Percentiles rank a stretch among this genome's conserved stretches.
These are phyloP conservation scores for Hypoxylon lienhwacheense DNA, from an alignment of 495 filamentous ascomycete genomes.

Conservation along the genomic window DNA sequence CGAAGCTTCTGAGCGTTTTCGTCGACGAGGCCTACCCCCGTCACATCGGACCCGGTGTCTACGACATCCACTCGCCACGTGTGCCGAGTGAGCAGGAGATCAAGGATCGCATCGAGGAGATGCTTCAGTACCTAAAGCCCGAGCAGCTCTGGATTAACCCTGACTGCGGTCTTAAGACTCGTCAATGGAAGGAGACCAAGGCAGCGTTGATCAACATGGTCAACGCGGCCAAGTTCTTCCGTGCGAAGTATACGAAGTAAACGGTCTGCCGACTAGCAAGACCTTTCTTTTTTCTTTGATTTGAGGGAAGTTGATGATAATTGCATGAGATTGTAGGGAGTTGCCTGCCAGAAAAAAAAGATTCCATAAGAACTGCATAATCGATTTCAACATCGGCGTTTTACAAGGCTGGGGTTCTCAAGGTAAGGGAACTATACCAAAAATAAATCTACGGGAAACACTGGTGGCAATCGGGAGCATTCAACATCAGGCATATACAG, in stretches of 20 bases:
- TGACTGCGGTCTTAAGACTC: conserved; percentile 98
- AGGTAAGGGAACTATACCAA: conserved; percentile 39
- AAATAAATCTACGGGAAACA: conserved; percentile 40
- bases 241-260: conserved; percentile 73
- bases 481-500: conserved; percentile 40
- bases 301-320: conserved; percentile 36
- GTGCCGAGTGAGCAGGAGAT: conserved; percentile 94
- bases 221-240: conserved; percentile 94
- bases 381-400: conserved; percentile 58
- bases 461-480: conserved; percentile 42
- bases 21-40: conserved; percentile 93
- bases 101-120: conserved; percentile 94
- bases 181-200: conserved; percentile 95
- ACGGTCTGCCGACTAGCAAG: conserved; percentile 18
- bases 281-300: conserved; percentile 15
- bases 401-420: conserved; percentile 41
- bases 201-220: conserved; percentile 90
- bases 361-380: conserved; percentile 37
- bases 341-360: conserved; percentile 23
- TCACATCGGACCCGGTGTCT: conserved; percentile 98
- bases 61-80: conserved; percentile 99
- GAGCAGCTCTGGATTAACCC: conserved; percentile 99
- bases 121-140: conserved; percentile 90
- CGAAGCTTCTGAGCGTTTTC: conserved; percentile 98
- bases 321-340: conserved; percentile 32